Evolutionary conservation across 176 grass and related monocot genomes (phyloP).

Genomic region (Ananas comosus): DNA sequence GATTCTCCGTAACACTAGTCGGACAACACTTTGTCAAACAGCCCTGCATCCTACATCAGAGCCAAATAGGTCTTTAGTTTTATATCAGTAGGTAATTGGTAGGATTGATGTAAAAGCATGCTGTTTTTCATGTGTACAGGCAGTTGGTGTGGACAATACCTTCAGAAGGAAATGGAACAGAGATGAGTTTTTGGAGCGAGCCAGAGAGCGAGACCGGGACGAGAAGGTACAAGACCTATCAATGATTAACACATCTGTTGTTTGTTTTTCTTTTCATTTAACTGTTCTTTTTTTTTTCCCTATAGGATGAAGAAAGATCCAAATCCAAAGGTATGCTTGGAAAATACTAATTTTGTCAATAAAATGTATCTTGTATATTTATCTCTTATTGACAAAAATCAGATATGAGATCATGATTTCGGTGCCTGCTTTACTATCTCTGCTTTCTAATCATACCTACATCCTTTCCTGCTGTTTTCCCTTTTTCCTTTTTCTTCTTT

Average conservation of each 20-base stretch:
- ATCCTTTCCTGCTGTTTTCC: background rate
- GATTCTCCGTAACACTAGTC: too few relatives aligned
- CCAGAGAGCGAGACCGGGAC: slow-evolving; percentile 65
- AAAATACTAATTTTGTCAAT: background rate
- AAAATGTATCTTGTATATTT: background rate
- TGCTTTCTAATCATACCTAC: too few relatives aligned
- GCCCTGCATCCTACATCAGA: too few relatives aligned
- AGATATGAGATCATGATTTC: too few relatives aligned
- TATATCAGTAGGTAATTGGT: background rate
- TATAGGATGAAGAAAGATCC: slow-evolving; percentile 38
- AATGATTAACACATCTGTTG: background rate
- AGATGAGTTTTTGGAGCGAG: slow-evolving; percentile 83
- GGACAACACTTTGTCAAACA: too few relatives aligned
- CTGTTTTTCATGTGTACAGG: slow-evolving; percentile 34
- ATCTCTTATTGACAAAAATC: too few relatives aligned
- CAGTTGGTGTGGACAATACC: slow-evolving; percentile 76
- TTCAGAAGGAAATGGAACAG: slow-evolving; percentile 83
- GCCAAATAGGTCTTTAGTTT: background rate
- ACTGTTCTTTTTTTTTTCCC: slow-evolving; percentile 9
- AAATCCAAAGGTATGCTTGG: slow-evolving; percentile 62
- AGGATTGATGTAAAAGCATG: background rate
- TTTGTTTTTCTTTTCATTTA: background rate
- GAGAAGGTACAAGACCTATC: slow-evolving; percentile 42
- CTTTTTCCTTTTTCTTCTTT: background rate
- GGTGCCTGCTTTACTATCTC: too few relatives aligned